phyloP scores from a whole-genome alignment of 129 eudicot genomes.

The Pulicaria dysenterica region DNA sequence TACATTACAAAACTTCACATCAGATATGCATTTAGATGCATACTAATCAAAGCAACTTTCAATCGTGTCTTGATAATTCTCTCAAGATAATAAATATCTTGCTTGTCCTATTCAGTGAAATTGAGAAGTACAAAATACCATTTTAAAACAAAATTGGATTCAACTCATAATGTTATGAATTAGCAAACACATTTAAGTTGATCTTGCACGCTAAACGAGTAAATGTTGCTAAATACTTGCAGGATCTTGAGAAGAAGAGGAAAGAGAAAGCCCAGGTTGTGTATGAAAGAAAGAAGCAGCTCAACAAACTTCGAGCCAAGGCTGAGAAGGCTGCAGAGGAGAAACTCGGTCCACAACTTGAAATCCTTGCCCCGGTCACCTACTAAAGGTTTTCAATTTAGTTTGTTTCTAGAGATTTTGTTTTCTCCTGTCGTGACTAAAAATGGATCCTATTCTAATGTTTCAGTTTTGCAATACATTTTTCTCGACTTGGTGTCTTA shows the following conservation, averaged over 20 bases:
- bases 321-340: slow-evolving; percentile 80
- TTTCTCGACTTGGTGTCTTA: slow-evolving; percentile 28
- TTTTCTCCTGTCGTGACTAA: slow-evolving; percentile 5
- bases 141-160: too few relatives aligned
- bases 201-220: too few relatives aligned
- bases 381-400: slow-evolving; percentile 42
- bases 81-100: too few relatives aligned
- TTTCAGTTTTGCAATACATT: slow-evolving; percentile 32
- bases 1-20: too few relatives aligned
- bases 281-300: slow-evolving; percentile 81
- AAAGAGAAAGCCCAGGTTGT: slow-evolving; percentile 68
- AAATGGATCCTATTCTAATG: slow-evolving; percentile 21
- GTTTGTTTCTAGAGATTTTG: slow-evolving; percentile 29
- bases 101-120: too few relatives aligned
- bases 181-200: too few relatives aligned
- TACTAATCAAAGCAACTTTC: too few relatives aligned
- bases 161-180: too few relatives aligned
- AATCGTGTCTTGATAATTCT: too few relatives aligned
- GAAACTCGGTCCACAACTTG: slow-evolving; percentile 78
- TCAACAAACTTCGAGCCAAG: slow-evolving; percentile 59
- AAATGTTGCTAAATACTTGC: background rate
- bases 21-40: too few relatives aligned
- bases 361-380: slow-evolving; percentile 65
- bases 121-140: too few relatives aligned
- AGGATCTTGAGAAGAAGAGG: slow-evolving; percentile 93